Evolutionary conservation across 2,329 filamentous ascomycete genomes (phyloP).

Genomic region (Fusarium vanettenii): DNA sequence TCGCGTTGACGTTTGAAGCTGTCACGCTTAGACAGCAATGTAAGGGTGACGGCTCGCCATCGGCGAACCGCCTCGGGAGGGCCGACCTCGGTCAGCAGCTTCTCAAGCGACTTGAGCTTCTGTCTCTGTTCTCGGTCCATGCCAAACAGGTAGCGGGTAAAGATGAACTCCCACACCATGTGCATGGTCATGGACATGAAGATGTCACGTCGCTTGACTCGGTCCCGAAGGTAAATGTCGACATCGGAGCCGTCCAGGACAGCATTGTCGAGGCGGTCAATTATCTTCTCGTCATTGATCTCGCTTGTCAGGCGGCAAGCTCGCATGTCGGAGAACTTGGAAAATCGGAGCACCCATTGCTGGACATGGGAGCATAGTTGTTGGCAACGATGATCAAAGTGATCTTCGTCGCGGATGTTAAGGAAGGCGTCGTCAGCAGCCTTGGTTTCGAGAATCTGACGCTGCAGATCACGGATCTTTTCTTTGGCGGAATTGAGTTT

Average conservation of each 20-base stretch:
- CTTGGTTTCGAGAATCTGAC: conserved; percentile 68
- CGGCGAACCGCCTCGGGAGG: conserved; percentile 90
- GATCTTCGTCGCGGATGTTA: conserved; percentile 85
- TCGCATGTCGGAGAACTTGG: conserved; percentile 94
- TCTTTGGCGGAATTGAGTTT: conserved; percentile 81
- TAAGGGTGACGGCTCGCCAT: conserved; percentile 96
- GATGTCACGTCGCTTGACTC: conserved; percentile 88
- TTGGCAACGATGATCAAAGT: conserved; percentile 94
- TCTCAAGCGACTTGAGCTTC: conserved; percentile 96
- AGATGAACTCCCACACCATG: conserved; percentile 99
- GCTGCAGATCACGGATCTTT: conserved; percentile 64
- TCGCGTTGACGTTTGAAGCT: conserved; percentile 86
- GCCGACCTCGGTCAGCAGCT: conserved; percentile 88
- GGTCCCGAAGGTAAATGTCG: conserved; percentile 86
- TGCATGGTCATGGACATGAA: conserved; percentile 99
- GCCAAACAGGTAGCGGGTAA: conserved; percentile 96
- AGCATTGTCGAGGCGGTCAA: conserved; percentile 93
- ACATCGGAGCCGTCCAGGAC: conserved; percentile 95
- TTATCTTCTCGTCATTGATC: conserved; percentile 90
- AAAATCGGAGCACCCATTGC: conserved; percentile 98
- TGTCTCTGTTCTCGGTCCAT: conserved; percentile 98
- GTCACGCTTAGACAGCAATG: conserved; percentile 82
- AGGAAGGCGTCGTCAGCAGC: conserved; percentile 79
- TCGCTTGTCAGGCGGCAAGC: conserved; percentile 86
- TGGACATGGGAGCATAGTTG: conserved; percentile 95